Evolutionary conservation across 1,139 yeast species (phyloP), one percentile per base, ranked within the genome.

Genomic region (Pichia sp.): DNA sequence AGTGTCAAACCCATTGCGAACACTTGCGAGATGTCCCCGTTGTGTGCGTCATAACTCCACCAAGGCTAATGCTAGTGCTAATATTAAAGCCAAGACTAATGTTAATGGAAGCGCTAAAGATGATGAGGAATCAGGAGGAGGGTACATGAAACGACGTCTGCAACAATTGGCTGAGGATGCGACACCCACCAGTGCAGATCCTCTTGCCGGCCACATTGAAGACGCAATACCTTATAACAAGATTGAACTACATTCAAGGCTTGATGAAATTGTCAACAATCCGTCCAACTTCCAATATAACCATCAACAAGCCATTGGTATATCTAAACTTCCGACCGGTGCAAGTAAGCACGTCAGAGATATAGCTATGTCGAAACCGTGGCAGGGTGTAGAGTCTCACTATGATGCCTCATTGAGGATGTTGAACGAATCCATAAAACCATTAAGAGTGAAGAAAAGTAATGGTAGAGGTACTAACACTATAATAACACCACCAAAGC

Each of bases 341-440:
- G 70, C 73, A 0, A 67, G 73, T 33, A 72, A 69, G 38, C 77
- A 72, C 28, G 67, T 77, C 0, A 59, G 64, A 39, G 78, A 74
- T 1, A 61, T 73, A 3, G 86, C 86, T 1, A 52, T 62, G 37
- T 52, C 72, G 0, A 49, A 50, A 19, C 85, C 88, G 0, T 86
- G 95, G 95, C 62, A 60, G 0, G 95, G 95, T 0, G 53, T 61
- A 1, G 94, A 84, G 48, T 46, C 63, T 1, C 50, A 52, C 0
- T 46, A 56, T 3, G 87, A 79, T 43, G 60, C 77, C 3, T 69
- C 69, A 21, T 51, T 72, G 22, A 58, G 94, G 29, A 78, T 81
- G 87, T 54, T 82, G 4, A 58, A 71, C 16, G 94, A 84, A 50
- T 61, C 66, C 7, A 71, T 78, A 18, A 73, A 69, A 44, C 74